These are phyloP conservation scores for Psilocybe subaeruginosa DNA, from an alignment of 768 basidiomycete species.

Conservation along the genomic window DNA sequence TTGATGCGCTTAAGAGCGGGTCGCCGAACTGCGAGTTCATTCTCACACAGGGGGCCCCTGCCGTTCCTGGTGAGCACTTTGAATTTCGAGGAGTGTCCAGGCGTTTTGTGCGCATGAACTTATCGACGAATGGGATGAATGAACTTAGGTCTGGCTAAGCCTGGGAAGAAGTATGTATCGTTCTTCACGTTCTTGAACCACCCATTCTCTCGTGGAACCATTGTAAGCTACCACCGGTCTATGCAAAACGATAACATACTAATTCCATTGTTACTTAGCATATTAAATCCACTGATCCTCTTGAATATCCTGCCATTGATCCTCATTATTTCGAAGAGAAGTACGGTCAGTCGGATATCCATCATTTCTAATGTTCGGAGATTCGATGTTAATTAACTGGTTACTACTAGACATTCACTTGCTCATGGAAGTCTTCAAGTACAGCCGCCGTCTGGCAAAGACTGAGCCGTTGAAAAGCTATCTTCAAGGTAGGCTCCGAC, in stretches of 20 bases:
- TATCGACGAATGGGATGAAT: no score
- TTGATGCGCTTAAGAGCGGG: conserved; percentile 2
- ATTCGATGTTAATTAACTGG: not conserved
- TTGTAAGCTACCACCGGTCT: not conserved
- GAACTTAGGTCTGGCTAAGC: not conserved
- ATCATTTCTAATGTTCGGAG: no score
- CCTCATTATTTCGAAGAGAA: conserved; percentile 12
- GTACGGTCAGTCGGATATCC: not conserved
- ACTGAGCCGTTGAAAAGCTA: conserved; percentile 6
- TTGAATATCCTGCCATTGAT: conserved; percentile 6
- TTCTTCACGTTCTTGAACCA: conserved; percentile 1
- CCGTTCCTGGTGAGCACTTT: not conserved
- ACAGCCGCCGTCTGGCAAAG: conserved; percentile 1
- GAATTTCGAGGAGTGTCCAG: not conserved
- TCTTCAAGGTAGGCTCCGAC: not conserved
- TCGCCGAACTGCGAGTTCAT: not conserved
- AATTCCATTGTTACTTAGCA: conserved; percentile 1
- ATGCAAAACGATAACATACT: no score
- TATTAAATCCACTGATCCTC: conserved; percentile 4
- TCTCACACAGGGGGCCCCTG: not conserved
- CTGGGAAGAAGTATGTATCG: conserved; percentile 4
- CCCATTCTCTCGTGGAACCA: conserved; percentile 6
- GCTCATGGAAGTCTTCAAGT: conserved; percentile 7
- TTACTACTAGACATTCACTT: not conserved
- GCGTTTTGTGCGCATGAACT: no score